Evolutionary conservation across 2,329 filamentous ascomycete genomes (phyloP), one percentile per base, ranked within the genome.

Genomic region (Myriosclerotinia duriaeana): DNA sequence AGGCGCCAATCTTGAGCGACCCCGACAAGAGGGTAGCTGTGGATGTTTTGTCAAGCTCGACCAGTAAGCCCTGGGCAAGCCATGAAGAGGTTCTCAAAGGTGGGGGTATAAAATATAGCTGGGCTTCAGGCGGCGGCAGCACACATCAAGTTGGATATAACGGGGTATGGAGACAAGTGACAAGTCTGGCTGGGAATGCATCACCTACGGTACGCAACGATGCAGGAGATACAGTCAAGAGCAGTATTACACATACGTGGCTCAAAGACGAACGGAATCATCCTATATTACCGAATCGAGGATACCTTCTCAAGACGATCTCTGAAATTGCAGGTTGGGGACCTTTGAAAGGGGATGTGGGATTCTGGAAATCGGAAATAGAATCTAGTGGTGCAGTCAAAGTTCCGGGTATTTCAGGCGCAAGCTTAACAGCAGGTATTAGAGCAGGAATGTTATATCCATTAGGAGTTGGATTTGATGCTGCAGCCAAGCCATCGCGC

Each of bases 361-460:
- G 90, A n/a, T 98, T 97, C 78, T 92, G 87, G 77, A 99, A 97
- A 79, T 87, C 88, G n/a, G 93, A 98, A 77, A 74, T 94, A 20
- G 94, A 98, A 78, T 82, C 92, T 1, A 88, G 92, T 69, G 87
- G 87, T 66, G 92, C 92, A 2, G 68, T 94, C 1, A 82, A 88
- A 0, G 79, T 95, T 17, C 90, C 90, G 0, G 87, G 89, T 1
- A 77, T 89, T n/a, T 78, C 83, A 70, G 87, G 87, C 20, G 84
- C 87, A 67, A 92, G 89, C 52, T 83, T 99, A 66, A 94, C 91
- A 4, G 91, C 87, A 20, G 91, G 93, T 17, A 80, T 98, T 65
- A 86, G 94, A 62, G 86, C 90, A 26, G 95, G 95, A 46, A 77
- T 97, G 59, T 82, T 99, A 11, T 96, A 90, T 76, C 95, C 95